Percentiles rank a stretch among this genome's conserved stretches.
These are phyloP conservation scores for Fusarium protoensiforme DNA, from an alignment of 2,329 filamentous ascomycete genomes.

Conservation along the genomic window DNA sequence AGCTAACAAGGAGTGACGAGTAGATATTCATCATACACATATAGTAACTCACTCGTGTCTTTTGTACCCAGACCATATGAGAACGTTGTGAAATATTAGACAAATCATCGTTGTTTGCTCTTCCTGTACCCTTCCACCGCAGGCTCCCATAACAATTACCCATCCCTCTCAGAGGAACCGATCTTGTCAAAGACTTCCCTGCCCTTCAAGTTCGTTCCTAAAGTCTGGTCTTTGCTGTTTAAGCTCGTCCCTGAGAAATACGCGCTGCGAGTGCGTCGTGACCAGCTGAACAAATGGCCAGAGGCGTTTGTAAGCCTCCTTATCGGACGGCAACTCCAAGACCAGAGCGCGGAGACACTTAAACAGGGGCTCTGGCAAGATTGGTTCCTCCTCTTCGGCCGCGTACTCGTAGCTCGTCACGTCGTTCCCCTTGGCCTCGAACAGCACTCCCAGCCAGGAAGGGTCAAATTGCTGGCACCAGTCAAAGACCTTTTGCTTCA, in stretches of 20 bases:
- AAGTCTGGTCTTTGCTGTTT: neutral
- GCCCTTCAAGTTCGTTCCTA: neutral
- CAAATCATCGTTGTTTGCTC: neutral
- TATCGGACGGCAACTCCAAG: neutral
- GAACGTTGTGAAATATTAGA: too few relatives aligned
- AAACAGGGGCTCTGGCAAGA: neutral
- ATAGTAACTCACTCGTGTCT: too few relatives aligned
- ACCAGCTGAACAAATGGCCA: neutral
- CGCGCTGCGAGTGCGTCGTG: neutral
- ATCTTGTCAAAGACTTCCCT: neutral
- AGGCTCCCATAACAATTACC: neutral
- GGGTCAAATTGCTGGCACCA: neutral
- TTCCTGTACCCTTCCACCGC: neutral
- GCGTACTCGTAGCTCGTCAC: neutral
- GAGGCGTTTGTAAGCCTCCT: neutral
- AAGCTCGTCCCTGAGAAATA: neutral
- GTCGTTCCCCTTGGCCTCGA: neutral
- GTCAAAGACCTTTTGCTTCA: neutral
- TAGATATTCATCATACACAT: too few relatives aligned
- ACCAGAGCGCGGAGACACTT: neutral
- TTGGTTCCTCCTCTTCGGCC: neutral
- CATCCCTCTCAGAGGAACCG: neutral
- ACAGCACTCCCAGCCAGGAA: neutral
- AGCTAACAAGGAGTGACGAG: too few relatives aligned
- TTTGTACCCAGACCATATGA: too few relatives aligned